Conservation (phyloP, 352 stramenopile species). For the Globisporangium carolinianum region DNA sequence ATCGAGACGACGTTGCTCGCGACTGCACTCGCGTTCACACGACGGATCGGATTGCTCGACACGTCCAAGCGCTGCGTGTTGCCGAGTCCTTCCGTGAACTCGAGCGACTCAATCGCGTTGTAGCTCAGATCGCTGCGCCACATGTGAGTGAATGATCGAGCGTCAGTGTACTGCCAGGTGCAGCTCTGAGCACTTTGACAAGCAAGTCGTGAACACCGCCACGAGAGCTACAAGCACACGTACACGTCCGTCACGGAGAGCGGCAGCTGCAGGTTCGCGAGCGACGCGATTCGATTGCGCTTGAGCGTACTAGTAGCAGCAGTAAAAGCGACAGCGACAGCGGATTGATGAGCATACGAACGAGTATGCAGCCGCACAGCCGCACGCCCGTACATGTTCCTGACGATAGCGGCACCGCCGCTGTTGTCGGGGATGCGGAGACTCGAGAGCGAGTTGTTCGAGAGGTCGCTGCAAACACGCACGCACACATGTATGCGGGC, state of each 20-base stretch:
- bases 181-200: too few relatives aligned
- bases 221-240: background rate
- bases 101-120: constrained; percentile 7
- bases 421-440: constrained; percentile 1
- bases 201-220: too few relatives aligned
- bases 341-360: background rate
- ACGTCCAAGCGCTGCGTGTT: constrained; percentile 7
- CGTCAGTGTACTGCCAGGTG: too few relatives aligned
- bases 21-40: background rate
- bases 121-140: constrained; percentile 7
- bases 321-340: background rate
- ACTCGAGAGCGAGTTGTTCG: constrained; percentile 13
- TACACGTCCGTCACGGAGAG: constrained; percentile 7
- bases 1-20: background rate
- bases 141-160: background rate
- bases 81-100: constrained; percentile 6
- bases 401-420: background rate
- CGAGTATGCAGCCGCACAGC: background rate
- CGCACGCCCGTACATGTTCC: background rate
- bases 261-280: constrained; percentile 6
- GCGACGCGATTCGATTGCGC: constrained; percentile 5
- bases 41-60: constrained; percentile 9
- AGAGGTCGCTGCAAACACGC: constrained; percentile 1
- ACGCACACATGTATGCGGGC: background rate
- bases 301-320: background rate